Evolutionary conservation across 805 yeast species (phyloP), one percentile per base, ranked within the genome.

Genomic region (Kodamaea hsintzibuensis): DNA sequence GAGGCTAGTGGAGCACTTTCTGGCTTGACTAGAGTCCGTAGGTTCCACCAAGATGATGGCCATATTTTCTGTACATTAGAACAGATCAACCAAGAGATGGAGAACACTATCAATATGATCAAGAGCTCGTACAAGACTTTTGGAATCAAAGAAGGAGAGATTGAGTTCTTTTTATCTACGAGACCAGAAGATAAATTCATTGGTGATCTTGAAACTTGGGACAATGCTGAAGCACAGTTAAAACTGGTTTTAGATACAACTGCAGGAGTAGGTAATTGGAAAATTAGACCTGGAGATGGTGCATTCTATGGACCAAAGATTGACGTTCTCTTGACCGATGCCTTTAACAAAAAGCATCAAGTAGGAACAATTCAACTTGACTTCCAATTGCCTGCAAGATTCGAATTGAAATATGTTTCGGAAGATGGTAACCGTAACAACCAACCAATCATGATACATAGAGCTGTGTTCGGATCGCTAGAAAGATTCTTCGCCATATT

Each of bases 11-110:
- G 99, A 2, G 96, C 98, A 1, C 78, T 95, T 17, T 82, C 93
- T 6, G 99, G 99, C 0, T 75, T 95, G 38, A 95, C 98, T 0
- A 78, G 99, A 53, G 97, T 95, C 2, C 82, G 99, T 55, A 78
- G 97, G 58, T 95, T 95, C 72, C 99, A 95, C 70, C 99, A 95
- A 72, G 99, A 95, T 69, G 99, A 95, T 68, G 98, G 98, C 7
- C 99, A 95, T 63, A 92, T 95, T 25, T 95, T 95, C 68, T 95
- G 99, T 66, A 82, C 86, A 1, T 77, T 81, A 37, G 83, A 80
- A 6, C 99, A 95, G 71, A 85, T 95, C 47, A 81, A 80, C 48
- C 62, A 68, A 30, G 99, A 95, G 65, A 91, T 95, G 48, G 63
- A 77, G 8, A 81, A 83, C 52, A 88, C 95, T 10, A 76, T 95